Conservation (phyloP, 192 early-diverging fungal species). For the Dissophora ornata region DNA sequence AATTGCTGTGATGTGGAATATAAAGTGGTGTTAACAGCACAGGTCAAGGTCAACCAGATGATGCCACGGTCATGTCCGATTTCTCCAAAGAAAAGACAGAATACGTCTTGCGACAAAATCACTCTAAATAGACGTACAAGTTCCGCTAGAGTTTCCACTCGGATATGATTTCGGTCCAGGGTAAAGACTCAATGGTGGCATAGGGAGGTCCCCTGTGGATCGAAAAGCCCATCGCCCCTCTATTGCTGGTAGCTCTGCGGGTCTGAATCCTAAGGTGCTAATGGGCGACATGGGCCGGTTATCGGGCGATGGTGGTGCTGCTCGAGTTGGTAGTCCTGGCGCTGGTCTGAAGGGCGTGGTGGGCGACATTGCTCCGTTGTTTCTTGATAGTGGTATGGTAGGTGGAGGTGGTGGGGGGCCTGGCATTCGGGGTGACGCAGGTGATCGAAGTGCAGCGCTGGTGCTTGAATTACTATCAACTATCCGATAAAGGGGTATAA, state of each 20-base stretch:
- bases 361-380: constrained; percentile 23
- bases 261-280: not conserved
- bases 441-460: not conserved
- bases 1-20: constrained; percentile 11
- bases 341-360: constrained; percentile 20
- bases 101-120: too few relatives aligned
- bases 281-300: constrained; percentile 16
- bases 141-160: constrained; percentile 48
- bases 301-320: not conserved
- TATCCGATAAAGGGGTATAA: too few relatives aligned
- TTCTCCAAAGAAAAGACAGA: too few relatives aligned
- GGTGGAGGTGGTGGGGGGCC: constrained; percentile 8
- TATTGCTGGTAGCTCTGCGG: constrained; percentile 48
- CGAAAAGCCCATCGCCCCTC: constrained; percentile 56
- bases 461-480: too few relatives aligned
- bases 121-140: constrained; percentile 21
- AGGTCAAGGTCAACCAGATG: too few relatives aligned
- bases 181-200: constrained; percentile 25
- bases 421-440: not conserved
- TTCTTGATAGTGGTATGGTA: constrained; percentile 1
- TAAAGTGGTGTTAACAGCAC: too few relatives aligned
- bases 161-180: constrained; percentile 42
- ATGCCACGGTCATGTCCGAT: too few relatives aligned
- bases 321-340: constrained; percentile 22
- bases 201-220: constrained; percentile 39